phyloP scores from a whole-genome alignment of 1,139 yeast species.

The Suhomyces panamericanus region DNA sequence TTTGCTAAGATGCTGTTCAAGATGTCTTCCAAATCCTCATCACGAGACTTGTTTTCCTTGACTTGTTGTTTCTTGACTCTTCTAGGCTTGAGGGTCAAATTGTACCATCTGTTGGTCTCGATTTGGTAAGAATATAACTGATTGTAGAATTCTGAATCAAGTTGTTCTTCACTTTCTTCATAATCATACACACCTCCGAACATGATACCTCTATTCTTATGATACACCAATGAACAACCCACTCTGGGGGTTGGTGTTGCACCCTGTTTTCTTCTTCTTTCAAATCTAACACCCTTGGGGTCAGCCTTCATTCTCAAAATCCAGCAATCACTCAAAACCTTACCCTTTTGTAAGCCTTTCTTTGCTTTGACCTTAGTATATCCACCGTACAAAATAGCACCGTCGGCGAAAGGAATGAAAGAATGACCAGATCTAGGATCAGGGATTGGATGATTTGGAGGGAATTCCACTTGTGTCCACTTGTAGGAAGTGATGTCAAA shows the following conservation, averaged over 20 bases:
- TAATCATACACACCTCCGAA: conserved; percentile 96
- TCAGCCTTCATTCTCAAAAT: conserved; percentile 83
- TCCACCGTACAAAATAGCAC: conserved; percentile 89
- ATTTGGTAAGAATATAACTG: conserved; percentile 78
- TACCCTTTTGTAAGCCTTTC: conserved; percentile 88
- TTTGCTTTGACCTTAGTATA: conserved; percentile 91
- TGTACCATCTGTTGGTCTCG: conserved; percentile 88
- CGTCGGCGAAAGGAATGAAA: conserved; percentile 76
- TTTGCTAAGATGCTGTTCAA: conserved; percentile 73
- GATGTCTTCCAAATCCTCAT: conserved; percentile 80
- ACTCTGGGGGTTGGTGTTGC: conserved; percentile 88
- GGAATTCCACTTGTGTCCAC: conserved; percentile 89
- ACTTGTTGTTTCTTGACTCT: conserved; percentile 50
- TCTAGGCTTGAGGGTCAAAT: conserved; percentile 63
- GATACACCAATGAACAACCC: conserved; percentile 89
- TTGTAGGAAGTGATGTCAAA: conserved; percentile 87
- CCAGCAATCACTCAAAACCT: conserved; percentile 90
- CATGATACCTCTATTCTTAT: conserved; percentile 87
- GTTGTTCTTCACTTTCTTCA: conserved; percentile 91
- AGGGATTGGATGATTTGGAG: conserved; percentile 76
- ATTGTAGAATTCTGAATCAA: conserved; percentile 84
- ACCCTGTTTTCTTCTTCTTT: conserved; percentile 85
- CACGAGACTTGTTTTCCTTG: conserved; percentile 56
- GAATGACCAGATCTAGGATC: conserved; percentile 96
- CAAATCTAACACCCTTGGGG: conserved; percentile 79